Base-by-base conservation (phyloP, 2,329 filamentous ascomycete species). In the Ophiostoma angusticollis region DNA sequence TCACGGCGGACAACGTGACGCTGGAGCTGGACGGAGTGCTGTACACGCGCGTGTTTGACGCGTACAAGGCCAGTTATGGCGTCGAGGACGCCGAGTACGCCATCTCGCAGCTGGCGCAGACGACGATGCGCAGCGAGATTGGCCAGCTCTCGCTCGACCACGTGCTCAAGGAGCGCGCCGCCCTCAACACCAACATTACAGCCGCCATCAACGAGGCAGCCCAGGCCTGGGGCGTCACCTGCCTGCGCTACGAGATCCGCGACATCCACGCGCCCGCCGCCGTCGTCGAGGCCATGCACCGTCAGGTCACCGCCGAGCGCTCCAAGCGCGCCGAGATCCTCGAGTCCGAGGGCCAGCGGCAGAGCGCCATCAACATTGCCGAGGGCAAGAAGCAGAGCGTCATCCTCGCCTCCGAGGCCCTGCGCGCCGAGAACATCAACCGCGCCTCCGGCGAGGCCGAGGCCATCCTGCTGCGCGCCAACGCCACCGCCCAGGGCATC, bases 31-130 rank as follows among this genome's bases (percentile, higher is more conserved):
- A 98, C 58, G 91, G 91, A 49, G 85, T 98, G 28, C 65, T 98
- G 37, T 98, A 93, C 58, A 98, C 91, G 6, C 72, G 91, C 42
- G 87, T 98, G 2, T 94, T 96, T 58, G 91, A 98, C 60, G 89
- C 91, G 9, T 98, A 94, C 63, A 98, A 96, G 64, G 91, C 91
- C 14, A 94, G 86, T 61, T 98, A 98, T 58, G 91, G 91, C 27
- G 91, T 98, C 23, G 91, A 98, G 63, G 91, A 98, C 57, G 89
- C 91, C 46, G 91, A 98, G 59, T 98, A 98, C 60, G 91, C 91
- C 60, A 96, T 98, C 58, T 91, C 84, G 8, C 91, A 98, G 58
- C 79, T 98, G 33, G 91, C 91, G 13, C 91, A 98, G 64, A 98
- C 91, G 9, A 96, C 91, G 0, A 98, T 98, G 91, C 85, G 91